Percentiles rank a stretch among this genome's conserved stretches.
These are phyloP conservation scores for Pleurotus giganteus DNA, from an alignment of 768 basidiomycete genomes.

Conservation along the genomic window DNA sequence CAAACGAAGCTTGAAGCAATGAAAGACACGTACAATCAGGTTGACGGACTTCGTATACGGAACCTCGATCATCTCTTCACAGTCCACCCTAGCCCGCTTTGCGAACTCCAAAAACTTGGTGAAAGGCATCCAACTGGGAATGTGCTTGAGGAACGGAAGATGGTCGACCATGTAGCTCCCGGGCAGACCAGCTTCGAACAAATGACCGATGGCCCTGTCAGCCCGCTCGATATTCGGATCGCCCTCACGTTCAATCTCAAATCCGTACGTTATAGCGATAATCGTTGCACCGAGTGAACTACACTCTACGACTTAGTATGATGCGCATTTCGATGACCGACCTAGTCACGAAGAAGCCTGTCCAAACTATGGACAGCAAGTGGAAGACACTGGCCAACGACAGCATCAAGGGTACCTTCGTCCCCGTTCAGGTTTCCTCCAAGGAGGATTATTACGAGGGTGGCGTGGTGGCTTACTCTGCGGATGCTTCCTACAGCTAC, in stretches of 20 bases:
- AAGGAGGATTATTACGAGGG: conserved; percentile 1
- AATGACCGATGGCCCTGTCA: not conserved
- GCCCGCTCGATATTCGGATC: not conserved
- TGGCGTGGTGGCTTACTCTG: not conserved
- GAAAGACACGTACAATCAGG: conserved; percentile 20
- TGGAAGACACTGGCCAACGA: not conserved
- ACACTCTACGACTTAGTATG: too few relatives aligned
- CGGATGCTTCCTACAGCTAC: conserved; percentile 7
- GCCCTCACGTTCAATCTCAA: not conserved
- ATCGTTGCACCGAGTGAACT: not conserved
- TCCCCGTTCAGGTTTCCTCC: not conserved
- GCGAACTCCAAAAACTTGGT: not conserved
- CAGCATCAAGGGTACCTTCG: not conserved
- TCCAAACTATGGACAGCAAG: not conserved
- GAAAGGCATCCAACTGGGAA: not conserved
- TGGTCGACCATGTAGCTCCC: not conserved
- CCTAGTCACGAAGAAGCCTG: too few relatives aligned
- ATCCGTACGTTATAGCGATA: not conserved
- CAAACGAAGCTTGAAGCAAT: not conserved
- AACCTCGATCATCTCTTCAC: not conserved
- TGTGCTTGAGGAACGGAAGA: not conserved
- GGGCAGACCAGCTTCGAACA: not conserved
- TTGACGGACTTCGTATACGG: conserved; percentile 17
- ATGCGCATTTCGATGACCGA: too few relatives aligned
- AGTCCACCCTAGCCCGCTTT: not conserved